Conservation (phyloP, 768 basidiomycete species). For the Suillus fuscotomentosus region DNA sequence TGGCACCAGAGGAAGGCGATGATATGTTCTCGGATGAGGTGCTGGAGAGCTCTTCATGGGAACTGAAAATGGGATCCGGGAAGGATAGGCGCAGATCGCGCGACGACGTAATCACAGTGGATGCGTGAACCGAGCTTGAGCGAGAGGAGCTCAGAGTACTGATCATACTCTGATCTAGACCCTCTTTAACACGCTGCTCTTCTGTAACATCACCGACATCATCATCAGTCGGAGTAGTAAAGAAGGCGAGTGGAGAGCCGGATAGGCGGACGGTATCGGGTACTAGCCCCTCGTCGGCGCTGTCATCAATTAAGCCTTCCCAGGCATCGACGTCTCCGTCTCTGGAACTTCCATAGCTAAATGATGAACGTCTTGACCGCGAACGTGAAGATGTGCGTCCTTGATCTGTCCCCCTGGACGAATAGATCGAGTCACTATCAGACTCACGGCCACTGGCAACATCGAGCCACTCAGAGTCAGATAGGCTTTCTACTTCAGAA, state of each 20-base stretch:
- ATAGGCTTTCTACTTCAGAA: slow-evolving; percentile 65
- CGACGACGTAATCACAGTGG: slow-evolving; percentile 57
- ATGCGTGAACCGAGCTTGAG: slow-evolving; percentile 54
- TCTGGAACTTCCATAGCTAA: slow-evolving; percentile 66
- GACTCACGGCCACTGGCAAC: slow-evolving; percentile 63
- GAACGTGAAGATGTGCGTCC: slow-evolving; percentile 51
- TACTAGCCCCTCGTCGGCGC: slow-evolving; percentile 44
- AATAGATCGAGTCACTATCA: slow-evolving; percentile 66
- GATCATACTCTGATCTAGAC: slow-evolving; percentile 79
- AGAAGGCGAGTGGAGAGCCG: slow-evolving; percentile 16
- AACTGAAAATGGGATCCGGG: slow-evolving; percentile 79
- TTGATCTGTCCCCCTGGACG: slow-evolving; percentile 57
- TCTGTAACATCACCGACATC: slow-evolving; percentile 44
- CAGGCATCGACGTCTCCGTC: slow-evolving; percentile 72
- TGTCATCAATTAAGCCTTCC: slow-evolving; percentile 74
- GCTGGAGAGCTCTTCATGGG: slow-evolving; percentile 55
- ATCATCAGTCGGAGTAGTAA: slow-evolving; percentile 29
- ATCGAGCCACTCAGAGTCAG: slow-evolving; percentile 86
- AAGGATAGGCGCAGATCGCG: slow-evolving; percentile 80
- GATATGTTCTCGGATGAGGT: slow-evolving; percentile 56
- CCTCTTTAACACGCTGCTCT: slow-evolving; percentile 69
- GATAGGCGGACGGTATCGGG: slow-evolving; percentile 22
- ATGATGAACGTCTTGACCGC: slow-evolving; percentile 65
- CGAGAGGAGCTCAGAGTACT: slow-evolving; percentile 77
- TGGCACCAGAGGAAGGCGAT: slow-evolving; percentile 33